Percentiles rank a stretch among this genome's conserved stretches.
phyloP scores from a whole-genome alignment of 257 asterid species.

The Dorcoceras hygrometricum region DNA sequence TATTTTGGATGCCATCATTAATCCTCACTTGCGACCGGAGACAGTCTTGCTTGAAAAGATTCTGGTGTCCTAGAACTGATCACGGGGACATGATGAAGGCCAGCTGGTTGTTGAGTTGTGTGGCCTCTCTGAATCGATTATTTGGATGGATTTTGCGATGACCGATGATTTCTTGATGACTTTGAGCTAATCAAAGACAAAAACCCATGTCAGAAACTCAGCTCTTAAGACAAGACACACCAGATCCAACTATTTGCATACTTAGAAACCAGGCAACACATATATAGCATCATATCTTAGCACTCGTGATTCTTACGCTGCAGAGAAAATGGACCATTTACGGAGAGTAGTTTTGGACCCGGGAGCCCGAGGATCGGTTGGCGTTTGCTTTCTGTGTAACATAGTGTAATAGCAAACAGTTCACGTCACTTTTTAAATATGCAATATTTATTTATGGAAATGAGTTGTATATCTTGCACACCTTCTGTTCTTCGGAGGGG shows the following conservation, averaged over 20 bases:
- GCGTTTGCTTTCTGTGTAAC: slow-evolving; percentile 51
- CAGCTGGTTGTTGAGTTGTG: background rate
- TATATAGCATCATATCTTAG: background rate
- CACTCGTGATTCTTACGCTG: slow-evolving; percentile 54
- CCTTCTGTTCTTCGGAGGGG: slow-evolving; percentile 64
- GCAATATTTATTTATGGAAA: background rate
- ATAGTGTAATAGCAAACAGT: background rate
- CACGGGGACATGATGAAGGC: background rate
- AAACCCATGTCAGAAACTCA: slow-evolving; percentile 14
- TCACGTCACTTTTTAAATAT: background rate
- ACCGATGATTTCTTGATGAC: slow-evolving; percentile 66
- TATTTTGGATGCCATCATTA: background rate
- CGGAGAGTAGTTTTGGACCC: slow-evolving; percentile 65
- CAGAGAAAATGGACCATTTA: slow-evolving; percentile 65
- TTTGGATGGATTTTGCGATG: slow-evolving; percentile 62
- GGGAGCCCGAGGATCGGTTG: slow-evolving; percentile 42
- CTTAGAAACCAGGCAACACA: background rate
- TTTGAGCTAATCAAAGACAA: slow-evolving; percentile 56
- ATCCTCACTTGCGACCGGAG: background rate
- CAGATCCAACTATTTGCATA: background rate
- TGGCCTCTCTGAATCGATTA: slow-evolving; percentile 35
- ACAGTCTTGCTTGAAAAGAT: background rate
- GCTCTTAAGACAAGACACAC: background rate
- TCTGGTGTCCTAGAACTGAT: slow-evolving; percentile 3
- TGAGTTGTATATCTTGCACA: slow-evolving; percentile 16